A percentile compares a stretch with the other conserved stretches of the same genome.
Evolutionary conservation across 2,329 filamentous ascomycete species (phyloP).

Genomic region (Trichoderma polysporum): DNA sequence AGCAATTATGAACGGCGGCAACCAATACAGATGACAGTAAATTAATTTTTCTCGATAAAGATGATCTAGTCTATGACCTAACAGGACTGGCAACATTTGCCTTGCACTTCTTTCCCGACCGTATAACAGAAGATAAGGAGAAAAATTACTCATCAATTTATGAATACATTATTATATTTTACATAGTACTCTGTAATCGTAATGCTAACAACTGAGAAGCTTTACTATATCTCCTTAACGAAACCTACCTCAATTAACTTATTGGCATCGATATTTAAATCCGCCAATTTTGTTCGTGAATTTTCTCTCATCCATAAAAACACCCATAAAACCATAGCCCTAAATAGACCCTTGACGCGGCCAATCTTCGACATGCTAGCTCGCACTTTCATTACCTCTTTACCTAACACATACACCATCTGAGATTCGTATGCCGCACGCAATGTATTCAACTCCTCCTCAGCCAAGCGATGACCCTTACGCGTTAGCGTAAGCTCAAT

Average conservation of each 20-base stretch:
- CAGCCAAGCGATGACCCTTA: conserved; percentile 26
- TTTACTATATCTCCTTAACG: conserved; percentile 68
- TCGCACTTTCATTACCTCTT: conserved; percentile 55
- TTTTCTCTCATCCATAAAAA: conserved; percentile 69
- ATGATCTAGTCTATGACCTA: too few relatives aligned
- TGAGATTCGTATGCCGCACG: conserved; percentile 47
- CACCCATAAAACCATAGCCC: conserved; percentile 48
- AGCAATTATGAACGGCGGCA: too few relatives aligned
- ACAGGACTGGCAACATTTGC: too few relatives aligned
- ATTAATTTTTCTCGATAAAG: too few relatives aligned
- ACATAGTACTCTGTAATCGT: too few relatives aligned
- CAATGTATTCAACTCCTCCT: conserved; percentile 45
- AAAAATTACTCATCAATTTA: too few relatives aligned
- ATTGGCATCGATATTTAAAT: conserved; percentile 51
- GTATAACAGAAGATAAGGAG: too few relatives aligned
- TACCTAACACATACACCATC: conserved; percentile 59
- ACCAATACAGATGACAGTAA: too few relatives aligned
- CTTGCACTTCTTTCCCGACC: too few relatives aligned
- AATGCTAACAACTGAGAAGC: too few relatives aligned
- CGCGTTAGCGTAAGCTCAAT: conserved; percentile 55
- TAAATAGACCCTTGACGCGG: conserved; percentile 33
- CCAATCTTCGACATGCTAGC: conserved; percentile 41
- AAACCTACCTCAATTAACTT: conserved; percentile 68
- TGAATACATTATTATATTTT: too few relatives aligned
- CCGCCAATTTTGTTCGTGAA: conserved; percentile 64